Evolutionary conservation across 2,329 filamentous ascomycete genomes (phyloP).

Genomic region (Lachnum nothofagi): DNA sequence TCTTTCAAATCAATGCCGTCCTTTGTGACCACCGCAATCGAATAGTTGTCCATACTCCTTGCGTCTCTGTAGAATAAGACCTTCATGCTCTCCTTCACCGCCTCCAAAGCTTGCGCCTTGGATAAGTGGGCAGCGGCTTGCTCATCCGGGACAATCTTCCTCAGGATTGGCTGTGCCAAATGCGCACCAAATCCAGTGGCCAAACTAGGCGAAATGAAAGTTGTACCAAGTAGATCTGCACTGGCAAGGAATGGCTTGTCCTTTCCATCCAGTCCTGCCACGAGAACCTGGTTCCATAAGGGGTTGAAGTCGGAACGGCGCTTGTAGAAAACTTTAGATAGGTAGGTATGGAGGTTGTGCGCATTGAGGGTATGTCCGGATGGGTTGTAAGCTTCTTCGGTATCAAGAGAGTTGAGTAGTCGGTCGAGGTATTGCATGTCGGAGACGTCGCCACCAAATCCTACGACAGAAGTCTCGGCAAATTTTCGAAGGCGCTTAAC

Average conservation of each 20-base stretch:
- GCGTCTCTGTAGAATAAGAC: conserved; percentile 97
- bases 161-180: conserved; percentile 87
- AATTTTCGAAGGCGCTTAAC: conserved; percentile 92
- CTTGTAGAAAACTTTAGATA: conserved; percentile 92
- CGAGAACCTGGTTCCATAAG: conserved; percentile 91
- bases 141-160: conserved; percentile 79
- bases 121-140: conserved; percentile 65
- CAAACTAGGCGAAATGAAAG: conserved; percentile 79
- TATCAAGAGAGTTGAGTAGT: conserved; percentile 78
- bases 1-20: conserved; percentile 82
- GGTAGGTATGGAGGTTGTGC: conserved; percentile 92
- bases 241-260: conserved; percentile 83
- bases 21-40: conserved; percentile 82
- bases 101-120: conserved; percentile 71
- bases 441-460: conserved; percentile 93
- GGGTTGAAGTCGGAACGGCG: conserved; percentile 94
- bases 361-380: conserved; percentile 63
- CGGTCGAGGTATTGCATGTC: conserved; percentile 99
- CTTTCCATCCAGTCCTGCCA: conserved; percentile 78
- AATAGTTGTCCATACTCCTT: conserved; percentile 84
- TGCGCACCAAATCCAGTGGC: conserved; percentile 92
- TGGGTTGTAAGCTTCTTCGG: conserved; percentile 75
- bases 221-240: conserved; percentile 88
- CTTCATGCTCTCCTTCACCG: conserved; percentile 94
- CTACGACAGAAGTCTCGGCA: conserved; percentile 76